Evolutionary conservation across 2,329 filamentous ascomycete genomes (phyloP).

Genomic region (Kalmusia sp.): DNA sequence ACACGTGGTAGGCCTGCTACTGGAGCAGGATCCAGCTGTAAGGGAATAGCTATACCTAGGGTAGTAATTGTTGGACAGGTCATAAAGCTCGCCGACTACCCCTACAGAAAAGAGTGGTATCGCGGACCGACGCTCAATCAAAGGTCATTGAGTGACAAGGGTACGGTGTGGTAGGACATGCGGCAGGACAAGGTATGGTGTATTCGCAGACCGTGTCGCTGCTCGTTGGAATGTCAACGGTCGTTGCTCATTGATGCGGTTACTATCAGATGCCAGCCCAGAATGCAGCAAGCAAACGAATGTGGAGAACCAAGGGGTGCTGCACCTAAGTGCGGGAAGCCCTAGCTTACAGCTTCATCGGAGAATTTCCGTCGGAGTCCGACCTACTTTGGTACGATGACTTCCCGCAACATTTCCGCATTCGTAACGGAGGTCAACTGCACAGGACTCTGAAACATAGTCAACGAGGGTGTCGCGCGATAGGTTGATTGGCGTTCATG

Average conservation of each 20-base stretch:
- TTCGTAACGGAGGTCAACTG: neutral
- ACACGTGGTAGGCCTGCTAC: neutral
- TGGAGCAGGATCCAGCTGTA: too few relatives aligned
- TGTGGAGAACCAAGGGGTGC: too few relatives aligned
- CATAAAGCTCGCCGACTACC: too few relatives aligned
- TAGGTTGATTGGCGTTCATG: neutral
- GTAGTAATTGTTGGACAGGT: neutral
- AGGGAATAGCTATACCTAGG: neutral
- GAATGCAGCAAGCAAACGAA: neutral
- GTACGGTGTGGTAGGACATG: too few relatives aligned
- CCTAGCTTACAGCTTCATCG: conserved; percentile 1
- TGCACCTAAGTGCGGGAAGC: conserved; percentile 5
- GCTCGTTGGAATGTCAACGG: too few relatives aligned
- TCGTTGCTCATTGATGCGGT: neutral
- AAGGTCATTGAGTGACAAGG: too few relatives aligned
- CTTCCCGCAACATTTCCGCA: neutral
- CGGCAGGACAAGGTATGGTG: too few relatives aligned
- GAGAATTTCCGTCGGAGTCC: conserved; percentile 6
- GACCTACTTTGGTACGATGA: conserved; percentile 1
- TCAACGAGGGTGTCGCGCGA: neutral
- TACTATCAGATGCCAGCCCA: neutral
- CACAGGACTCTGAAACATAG: neutral
- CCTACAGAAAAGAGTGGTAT: too few relatives aligned
- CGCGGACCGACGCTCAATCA: too few relatives aligned
- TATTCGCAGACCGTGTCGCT: too few relatives aligned